Evolutionary conservation across 371 early-diverging fungal genomes (phyloP), one percentile per base, ranked within the genome.

Genomic region (Mortierella sp.): DNA sequence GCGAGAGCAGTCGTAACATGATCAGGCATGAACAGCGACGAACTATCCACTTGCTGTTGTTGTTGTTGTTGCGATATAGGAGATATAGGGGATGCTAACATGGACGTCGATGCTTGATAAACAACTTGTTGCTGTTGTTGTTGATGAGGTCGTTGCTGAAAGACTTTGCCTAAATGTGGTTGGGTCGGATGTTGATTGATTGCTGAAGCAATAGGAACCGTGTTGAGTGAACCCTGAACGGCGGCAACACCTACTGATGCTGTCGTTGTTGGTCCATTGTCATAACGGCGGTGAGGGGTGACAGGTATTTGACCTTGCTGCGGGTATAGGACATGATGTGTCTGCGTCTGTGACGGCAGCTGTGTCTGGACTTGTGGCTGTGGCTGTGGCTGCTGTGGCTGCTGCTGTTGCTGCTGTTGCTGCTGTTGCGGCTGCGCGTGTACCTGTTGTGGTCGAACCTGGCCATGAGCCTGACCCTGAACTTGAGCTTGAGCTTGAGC

Each of bases 401-500:
- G n/a, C 8, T 67, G 44, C 8, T 25, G 28, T 28, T 6, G 14
- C 29, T 54, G 52, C 19, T 53, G 49, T 49, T 47, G 51, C 17
- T 44, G 51, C 0, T 17, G n/a, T 12, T 67, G 44, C 8, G 50
- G 28, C 50, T 6, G 14, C 29, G 50, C 24, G 17, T 49, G 50
- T 5, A 25, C n/a, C n/a, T n/a, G n/a, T n/a, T n/a, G n/a, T n/a
- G n/a, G n/a, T n/a, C n/a, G n/a, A n/a, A n/a, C n/a, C n/a, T n/a
- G n/a, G n/a, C n/a, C n/a, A n/a, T n/a, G 16, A 24, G 17, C 7
- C 5, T 47, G 47, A 49, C 2, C 27, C 43, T 61, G 57, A n/a
- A 34, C 19, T 2, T 7, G 44, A 3, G 34, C 34, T 22, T 51
- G 57, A 7, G 34, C 34, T 13, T 58, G 63, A 41, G 69, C 41